Evolutionary conservation across 2,329 filamentous ascomycete species (phyloP), one percentile per base, ranked within the genome.

Genomic region (Cryphonectria carpinicola): DNA sequence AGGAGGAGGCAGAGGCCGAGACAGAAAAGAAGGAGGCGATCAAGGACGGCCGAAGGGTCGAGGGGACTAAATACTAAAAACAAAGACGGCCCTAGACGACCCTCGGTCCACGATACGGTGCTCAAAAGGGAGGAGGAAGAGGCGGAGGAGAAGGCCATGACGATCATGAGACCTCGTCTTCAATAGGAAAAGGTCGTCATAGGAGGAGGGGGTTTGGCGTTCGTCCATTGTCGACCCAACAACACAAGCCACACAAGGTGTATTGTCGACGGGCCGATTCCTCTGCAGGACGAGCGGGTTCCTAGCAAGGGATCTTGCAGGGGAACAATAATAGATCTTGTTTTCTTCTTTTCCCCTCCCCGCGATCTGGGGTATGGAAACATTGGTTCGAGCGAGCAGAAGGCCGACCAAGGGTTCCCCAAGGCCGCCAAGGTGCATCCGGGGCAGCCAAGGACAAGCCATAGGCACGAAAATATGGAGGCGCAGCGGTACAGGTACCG

Each of bases 21-120:
- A 1, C 70, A 70, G 67, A 56, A 37, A 66, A 70, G 11, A 5
- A 56, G 52, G 5, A 63, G 37, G 4, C 28, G 35, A 17, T 62
- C 43, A 41, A 54, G 4, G 60, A 11, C 41, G 32, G 28, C 43
- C 39, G 10, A 49, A 8, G 43, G 43, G 43, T 49, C 43, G 46
- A 49, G 19, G 46, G 46, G 46, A 49, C n/a, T 49, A 49, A 49
- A n/a, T 49, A 49, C 10, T 49, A 3, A n/a, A 49, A 49, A n/a
- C 43, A 52, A 46, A 7, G 60, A 13, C 32, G 49, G 28, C 43
- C 41, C 70, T 28, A 66, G 49, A 35, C 37, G 62, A 66, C 43
- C 46, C 35, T 65, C 68, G 46, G 67, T 4, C 67, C 56, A 41
- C 41, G 63, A 28, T 22, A 58, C 13, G 43, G 60, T n/a, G 35